Percentiles rank a stretch among this genome's conserved stretches.
Evolutionary conservation across 139 green algal species (phyloP).

Genomic region (Chlamydomonas urium): DNA sequence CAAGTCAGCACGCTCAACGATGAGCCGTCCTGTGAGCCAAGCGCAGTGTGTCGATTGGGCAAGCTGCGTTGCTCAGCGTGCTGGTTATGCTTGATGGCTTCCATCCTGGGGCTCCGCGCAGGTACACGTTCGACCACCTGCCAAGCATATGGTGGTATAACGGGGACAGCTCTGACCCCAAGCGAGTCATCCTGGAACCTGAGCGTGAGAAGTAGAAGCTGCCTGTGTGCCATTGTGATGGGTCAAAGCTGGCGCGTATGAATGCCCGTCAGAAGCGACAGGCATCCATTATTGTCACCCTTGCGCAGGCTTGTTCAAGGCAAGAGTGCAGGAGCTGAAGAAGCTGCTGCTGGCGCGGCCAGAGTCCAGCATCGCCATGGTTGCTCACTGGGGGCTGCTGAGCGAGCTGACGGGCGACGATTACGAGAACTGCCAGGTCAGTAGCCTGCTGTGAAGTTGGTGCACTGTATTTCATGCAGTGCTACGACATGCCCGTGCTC

Average conservation of each 20-base stretch:
- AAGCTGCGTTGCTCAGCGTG: too few relatives aligned
- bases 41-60: too few relatives aligned
- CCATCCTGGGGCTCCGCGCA: neutral
- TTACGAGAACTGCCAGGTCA: constrained; percentile 30
- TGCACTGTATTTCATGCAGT: too few relatives aligned
- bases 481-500: too few relatives aligned
- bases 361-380: constrained; percentile 48
- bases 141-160: constrained; percentile 39
- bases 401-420: constrained; percentile 39
- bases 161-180: constrained; percentile 1
- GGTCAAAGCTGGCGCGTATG: too few relatives aligned
- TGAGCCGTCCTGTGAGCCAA: neutral
- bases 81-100: too few relatives aligned
- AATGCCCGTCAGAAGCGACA: neutral
- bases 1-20: neutral
- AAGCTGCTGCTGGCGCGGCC: constrained; percentile 40
- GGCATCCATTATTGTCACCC: neutral
- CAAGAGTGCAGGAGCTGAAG: constrained; percentile 34
- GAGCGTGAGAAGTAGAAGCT: neutral
- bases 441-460: neutral
- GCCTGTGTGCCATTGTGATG: neutral
- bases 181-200: constrained; percentile 19
- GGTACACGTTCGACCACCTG: constrained; percentile 19
- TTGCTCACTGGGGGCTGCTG: constrained; percentile 55
- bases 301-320: constrained; percentile 24